phyloP scores from a whole-genome alignment of 768 basidiomycete genomes.

The Imleria badia region DNA sequence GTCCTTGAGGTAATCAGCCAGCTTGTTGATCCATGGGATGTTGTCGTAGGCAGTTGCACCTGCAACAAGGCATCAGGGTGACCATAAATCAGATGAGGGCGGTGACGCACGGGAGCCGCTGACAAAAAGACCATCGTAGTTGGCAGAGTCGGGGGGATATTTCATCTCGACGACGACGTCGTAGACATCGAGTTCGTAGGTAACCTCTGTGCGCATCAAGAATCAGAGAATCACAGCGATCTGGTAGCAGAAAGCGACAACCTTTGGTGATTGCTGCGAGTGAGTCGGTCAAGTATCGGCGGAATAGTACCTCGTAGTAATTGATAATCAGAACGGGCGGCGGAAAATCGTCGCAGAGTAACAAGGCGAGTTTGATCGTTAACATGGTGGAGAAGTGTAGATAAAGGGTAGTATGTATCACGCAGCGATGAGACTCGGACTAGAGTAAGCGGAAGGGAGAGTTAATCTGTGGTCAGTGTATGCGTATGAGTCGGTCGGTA shows the following conservation, averaged over 20 bases:
- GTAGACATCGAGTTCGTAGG: slow-evolving; percentile 62
- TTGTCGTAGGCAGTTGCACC: slow-evolving; percentile 75
- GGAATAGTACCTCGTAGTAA: slow-evolving; percentile 56
- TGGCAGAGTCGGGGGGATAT: slow-evolving; percentile 55
- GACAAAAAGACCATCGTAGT: slow-evolving; percentile 70
- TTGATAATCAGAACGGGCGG: slow-evolving; percentile 46
- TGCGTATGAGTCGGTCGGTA: too few species aligned
- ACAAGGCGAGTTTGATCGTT: slow-evolving; percentile 40
- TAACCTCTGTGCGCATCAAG: slow-evolving; percentile 3
- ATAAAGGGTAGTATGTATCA: too few species aligned
- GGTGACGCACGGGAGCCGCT: slow-evolving; percentile 75
- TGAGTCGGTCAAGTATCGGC: slow-evolving; percentile 40
- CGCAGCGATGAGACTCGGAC: too few species aligned
- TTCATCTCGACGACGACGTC: slow-evolving; percentile 64
- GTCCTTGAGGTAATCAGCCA: slow-evolving; percentile 56
- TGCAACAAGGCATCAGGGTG: slow-evolving; percentile 25
- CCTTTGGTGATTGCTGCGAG: slow-evolving; percentile 18
- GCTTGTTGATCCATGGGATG: slow-evolving; percentile 69
- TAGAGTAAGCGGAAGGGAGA: too few species aligned
- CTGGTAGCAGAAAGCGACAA: not conserved
- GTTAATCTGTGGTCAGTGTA: too few species aligned
- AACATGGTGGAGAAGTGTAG: not conserved
- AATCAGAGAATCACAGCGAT: not conserved
- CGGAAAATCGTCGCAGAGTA: slow-evolving; percentile 56
- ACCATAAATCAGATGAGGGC: not conserved